Evolutionary conservation across 805 yeast genomes (phyloP).

Genomic region (Ogataea ganodermae): DNA sequence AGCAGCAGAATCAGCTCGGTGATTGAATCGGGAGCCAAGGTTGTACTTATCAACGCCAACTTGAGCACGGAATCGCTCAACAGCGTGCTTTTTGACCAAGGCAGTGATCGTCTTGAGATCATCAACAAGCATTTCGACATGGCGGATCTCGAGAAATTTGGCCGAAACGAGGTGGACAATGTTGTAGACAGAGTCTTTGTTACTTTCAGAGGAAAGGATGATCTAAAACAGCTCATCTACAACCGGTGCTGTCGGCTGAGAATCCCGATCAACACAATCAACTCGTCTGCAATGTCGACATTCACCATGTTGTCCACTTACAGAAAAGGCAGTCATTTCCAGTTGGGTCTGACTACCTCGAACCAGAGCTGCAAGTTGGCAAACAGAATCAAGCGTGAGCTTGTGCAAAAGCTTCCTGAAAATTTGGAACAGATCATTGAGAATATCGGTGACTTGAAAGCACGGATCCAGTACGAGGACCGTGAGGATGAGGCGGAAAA

Average conservation of each 20-base stretch:
- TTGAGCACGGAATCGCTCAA: conserved; percentile 17
- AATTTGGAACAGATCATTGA: conserved; percentile 70
- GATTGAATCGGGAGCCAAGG: conserved; percentile 55
- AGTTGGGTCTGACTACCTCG: conserved; percentile 79
- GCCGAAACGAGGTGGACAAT: conserved; percentile 61
- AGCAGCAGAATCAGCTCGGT: conserved; percentile 49
- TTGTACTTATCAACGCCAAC: conserved; percentile 47
- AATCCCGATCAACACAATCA: conserved; percentile 82
- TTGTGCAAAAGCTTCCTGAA: conserved; percentile 62
- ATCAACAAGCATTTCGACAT: conserved; percentile 38
- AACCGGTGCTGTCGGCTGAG: conserved; percentile 58
- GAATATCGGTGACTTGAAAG: conserved; percentile 68
- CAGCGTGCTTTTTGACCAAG: conserved; percentile 18
- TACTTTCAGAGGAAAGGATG: conserved; percentile 35
- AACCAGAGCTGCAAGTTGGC: conserved; percentile 92
- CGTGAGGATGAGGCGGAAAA: conserved; percentile 29
- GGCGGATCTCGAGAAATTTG: conserved; percentile 53
- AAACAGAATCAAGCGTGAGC: conserved; percentile 72
- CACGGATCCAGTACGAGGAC: conserved; percentile 55
- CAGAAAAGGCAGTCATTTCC: conserved; percentile 65
- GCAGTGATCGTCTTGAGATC: conserved; percentile 15
- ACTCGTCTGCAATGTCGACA: conserved; percentile 68
- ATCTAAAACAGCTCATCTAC: conserved; percentile 44
- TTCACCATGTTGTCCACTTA: conserved; percentile 76
- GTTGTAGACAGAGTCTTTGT: conserved; percentile 81